phyloP scores from a whole-genome alignment of 2,329 filamentous ascomycete genomes.

The Ophidiomyces ophidiicola region DNA sequence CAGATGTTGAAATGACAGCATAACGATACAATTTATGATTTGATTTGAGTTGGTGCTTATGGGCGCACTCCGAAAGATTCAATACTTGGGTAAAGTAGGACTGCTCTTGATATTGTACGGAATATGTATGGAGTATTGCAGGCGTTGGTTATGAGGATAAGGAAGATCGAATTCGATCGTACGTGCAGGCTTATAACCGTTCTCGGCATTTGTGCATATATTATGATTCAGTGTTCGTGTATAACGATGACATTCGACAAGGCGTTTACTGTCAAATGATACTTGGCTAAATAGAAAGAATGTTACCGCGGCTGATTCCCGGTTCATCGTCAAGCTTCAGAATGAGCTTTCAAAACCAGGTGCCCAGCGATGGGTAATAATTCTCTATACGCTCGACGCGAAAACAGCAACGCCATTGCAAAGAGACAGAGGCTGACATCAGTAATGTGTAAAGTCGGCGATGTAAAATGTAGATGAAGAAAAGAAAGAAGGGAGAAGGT shows the following conservation, averaged over 20 bases:
- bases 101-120: too few relatives aligned
- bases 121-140: too few relatives aligned
- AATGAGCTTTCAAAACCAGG: conserved; percentile 56
- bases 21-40: conserved; percentile 12
- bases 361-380: conserved; percentile 57
- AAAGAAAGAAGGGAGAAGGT: conserved; percentile 23
- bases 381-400: conserved; percentile 54
- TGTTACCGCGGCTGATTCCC: conserved; percentile 66
- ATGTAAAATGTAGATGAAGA: conserved; percentile 31
- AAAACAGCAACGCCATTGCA: conserved; percentile 48
- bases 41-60: background rate
- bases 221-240: too few relatives aligned
- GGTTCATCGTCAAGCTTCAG: conserved; percentile 49
- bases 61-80: too few relatives aligned
- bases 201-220: too few relatives aligned
- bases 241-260: too few relatives aligned
- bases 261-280: background rate
- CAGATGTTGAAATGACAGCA: conserved; percentile 45
- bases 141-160: too few relatives aligned
- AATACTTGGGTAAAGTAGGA: too few relatives aligned
- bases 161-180: too few relatives aligned
- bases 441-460: conserved; percentile 51
- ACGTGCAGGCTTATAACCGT: too few relatives aligned
- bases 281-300: conserved; percentile 13
- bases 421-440: conserved; percentile 41